phyloP scores from a whole-genome alignment of 169 alveolate species.

The Amoebophrya sp. region DNA sequence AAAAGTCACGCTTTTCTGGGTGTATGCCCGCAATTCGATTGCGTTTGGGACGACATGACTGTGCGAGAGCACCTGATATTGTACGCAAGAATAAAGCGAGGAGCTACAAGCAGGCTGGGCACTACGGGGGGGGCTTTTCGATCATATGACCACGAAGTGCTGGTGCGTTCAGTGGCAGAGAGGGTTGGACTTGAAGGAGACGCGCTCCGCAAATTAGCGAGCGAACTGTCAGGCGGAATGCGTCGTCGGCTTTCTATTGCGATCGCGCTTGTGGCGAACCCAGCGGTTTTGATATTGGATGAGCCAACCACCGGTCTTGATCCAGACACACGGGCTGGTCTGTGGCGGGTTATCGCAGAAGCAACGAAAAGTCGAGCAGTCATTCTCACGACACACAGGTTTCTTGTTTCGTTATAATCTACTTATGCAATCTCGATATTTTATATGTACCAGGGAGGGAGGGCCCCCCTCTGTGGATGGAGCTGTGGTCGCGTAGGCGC shows the following conservation, averaged over 20 bases:
- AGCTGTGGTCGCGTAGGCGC: too few species aligned
- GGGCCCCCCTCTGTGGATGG: too few species aligned
- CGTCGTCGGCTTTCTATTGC: background rate
- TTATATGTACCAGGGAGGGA: too few species aligned
- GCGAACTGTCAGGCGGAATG: background rate
- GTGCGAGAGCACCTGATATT: background rate
- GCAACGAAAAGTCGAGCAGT: conserved; percentile 44
- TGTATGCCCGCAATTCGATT: conserved; percentile 19
- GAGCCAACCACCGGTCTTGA: conserved; percentile 87
- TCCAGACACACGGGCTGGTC: conserved; percentile 62
- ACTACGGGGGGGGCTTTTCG: too few species aligned
- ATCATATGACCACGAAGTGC: background rate
- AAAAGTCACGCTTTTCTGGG: background rate
- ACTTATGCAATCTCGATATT: too few species aligned
- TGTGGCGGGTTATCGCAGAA: conserved; percentile 55
- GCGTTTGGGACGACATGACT: background rate
- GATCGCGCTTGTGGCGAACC: background rate
- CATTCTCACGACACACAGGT: conserved; percentile 66
- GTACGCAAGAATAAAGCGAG: conserved; percentile 19
- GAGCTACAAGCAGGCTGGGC: too few species aligned
- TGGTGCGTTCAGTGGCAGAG: background rate
- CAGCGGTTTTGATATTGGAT: conserved; percentile 49
- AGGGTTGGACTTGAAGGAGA: background rate
- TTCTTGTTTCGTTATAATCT: too few species aligned
- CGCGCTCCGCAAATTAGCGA: background rate